Evolutionary conservation across 306 rosid genomes (phyloP).

Genomic region (Vigna nakashimae): DNA sequence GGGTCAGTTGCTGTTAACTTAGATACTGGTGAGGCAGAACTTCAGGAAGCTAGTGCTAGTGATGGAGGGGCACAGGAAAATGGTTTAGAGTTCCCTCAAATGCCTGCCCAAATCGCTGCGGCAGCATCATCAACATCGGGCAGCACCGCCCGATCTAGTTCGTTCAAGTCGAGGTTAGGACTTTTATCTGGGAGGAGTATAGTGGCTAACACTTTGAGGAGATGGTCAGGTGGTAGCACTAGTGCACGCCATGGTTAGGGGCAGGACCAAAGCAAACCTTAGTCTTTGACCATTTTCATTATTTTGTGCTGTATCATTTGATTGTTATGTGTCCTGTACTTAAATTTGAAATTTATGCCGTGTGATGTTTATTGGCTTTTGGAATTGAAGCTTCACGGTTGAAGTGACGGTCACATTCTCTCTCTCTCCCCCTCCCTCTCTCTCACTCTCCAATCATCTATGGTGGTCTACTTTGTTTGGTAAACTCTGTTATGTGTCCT

Average conservation of each 20-base stretch:
- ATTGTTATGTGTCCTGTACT: slow-evolving; percentile 52
- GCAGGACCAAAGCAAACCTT: slow-evolving; percentile 34
- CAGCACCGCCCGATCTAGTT: slow-evolving; percentile 61
- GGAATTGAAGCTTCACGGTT: slow-evolving; percentile 65
- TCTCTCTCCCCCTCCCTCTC: background rate
- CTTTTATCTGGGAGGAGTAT: slow-evolving; percentile 68
- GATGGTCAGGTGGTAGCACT: slow-evolving; percentile 76
- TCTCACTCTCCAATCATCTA: background rate
- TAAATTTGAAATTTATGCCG: slow-evolving; percentile 52
- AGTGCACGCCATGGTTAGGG: slow-evolving; percentile 64
- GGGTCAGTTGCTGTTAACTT: slow-evolving; percentile 81
- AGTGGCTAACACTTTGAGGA: slow-evolving; percentile 83
- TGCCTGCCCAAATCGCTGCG: slow-evolving; percentile 49
- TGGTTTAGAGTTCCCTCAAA: slow-evolving; percentile 60
- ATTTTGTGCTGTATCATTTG: slow-evolving; percentile 55
- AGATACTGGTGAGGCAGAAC: slow-evolving; percentile 76
- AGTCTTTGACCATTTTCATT: slow-evolving; percentile 50
- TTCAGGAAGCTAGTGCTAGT: slow-evolving; percentile 82
- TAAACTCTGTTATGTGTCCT: slow-evolving; percentile 9
- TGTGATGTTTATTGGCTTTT: slow-evolving; percentile 63
- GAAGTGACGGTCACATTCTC: slow-evolving; percentile 40
- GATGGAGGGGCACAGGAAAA: slow-evolving; percentile 83
- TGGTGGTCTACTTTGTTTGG: slow-evolving; percentile 28
- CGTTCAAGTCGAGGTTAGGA: slow-evolving; percentile 84
- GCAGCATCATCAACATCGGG: slow-evolving; percentile 56